Conservation (phyloP, 2,329 filamentous ascomycete species). For the Trichoderma asperellum region DNA sequence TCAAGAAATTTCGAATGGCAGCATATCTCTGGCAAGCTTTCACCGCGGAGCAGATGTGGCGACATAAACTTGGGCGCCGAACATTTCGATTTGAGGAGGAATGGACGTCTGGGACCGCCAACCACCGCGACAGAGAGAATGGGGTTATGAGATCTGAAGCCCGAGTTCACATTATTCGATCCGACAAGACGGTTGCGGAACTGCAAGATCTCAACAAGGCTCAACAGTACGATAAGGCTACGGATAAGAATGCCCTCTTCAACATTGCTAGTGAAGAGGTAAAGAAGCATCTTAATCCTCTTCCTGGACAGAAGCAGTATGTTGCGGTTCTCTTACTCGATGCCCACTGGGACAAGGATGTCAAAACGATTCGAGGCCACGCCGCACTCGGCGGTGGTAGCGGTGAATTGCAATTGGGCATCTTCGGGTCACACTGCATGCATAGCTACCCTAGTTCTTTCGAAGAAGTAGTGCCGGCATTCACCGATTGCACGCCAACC, state of each 20-base stretch:
- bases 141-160: slow-evolving; percentile 87
- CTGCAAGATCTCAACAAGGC: slow-evolving; percentile 76
- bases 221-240: slow-evolving; percentile 73
- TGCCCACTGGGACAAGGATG: slow-evolving; percentile 78
- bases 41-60: slow-evolving; percentile 93
- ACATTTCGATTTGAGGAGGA: slow-evolving; percentile 93
- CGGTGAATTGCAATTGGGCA: slow-evolving; percentile 77
- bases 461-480: slow-evolving; percentile 87
- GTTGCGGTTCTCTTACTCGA: slow-evolving; percentile 88
- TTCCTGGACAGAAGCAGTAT: slow-evolving; percentile 80
- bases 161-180: slow-evolving; percentile 82
- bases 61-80: slow-evolving; percentile 82
- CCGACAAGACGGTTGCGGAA: slow-evolving; percentile 82
- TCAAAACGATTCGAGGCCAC: slow-evolving; percentile 75
- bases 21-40: slow-evolving; percentile 98
- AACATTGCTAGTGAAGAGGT: slow-evolving; percentile 78
- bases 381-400: slow-evolving; percentile 77
- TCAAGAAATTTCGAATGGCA: slow-evolving; percentile 91
- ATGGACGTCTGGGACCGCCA: slow-evolving; percentile 84
- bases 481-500: slow-evolving; percentile 87
- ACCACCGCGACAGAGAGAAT: slow-evolving; percentile 70
- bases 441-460: slow-evolving; percentile 89
- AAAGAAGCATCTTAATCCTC: slow-evolving; percentile 73
- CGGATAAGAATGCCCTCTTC: slow-evolving; percentile 74
- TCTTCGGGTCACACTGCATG: slow-evolving; percentile 90